Percentiles rank a stretch among this genome's conserved stretches.
Conservation (phyloP, 768 basidiomycete genomes). For the Mycena metata region DNA sequence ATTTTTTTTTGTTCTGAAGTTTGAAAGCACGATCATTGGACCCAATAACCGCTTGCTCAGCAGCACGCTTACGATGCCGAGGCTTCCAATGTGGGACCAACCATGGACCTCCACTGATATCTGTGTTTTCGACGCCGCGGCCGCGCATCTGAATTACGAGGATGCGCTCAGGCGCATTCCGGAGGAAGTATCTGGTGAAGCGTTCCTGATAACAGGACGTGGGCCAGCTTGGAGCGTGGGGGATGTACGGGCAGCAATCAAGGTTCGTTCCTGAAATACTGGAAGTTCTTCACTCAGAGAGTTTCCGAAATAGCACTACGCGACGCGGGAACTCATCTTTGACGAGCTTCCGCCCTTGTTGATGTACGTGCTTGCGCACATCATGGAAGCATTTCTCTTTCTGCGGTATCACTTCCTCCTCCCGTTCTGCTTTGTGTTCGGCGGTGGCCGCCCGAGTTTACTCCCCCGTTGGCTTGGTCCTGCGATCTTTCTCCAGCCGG, state of each 20-base stretch:
- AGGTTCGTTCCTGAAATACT: constrained; percentile 39
- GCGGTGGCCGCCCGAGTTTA: constrained; percentile 40
- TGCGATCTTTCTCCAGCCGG: constrained; percentile 48
- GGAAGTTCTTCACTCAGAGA: not conserved
- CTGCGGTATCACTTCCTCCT: constrained; percentile 47
- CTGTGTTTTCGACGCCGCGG: constrained; percentile 53
- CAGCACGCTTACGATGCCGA: constrained; percentile 48
- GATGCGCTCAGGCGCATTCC: constrained; percentile 45
- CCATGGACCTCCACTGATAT: constrained; percentile 47
- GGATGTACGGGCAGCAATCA: constrained; percentile 46
- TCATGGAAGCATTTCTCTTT: constrained; percentile 47
- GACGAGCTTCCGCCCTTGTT: constrained; percentile 46
- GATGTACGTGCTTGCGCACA: constrained; percentile 48
- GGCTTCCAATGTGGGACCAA: constrained; percentile 49
- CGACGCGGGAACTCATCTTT: constrained; percentile 44
- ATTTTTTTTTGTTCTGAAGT: constrained; percentile 6
- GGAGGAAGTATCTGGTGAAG: constrained; percentile 47
- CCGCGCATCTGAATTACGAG: constrained; percentile 50
- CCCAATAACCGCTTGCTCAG: constrained; percentile 50
- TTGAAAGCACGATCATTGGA: constrained; percentile 48
- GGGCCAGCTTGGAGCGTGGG: constrained; percentile 49
- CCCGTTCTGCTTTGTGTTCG: constrained; percentile 37
- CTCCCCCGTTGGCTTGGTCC: constrained; percentile 49
- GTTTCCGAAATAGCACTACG: constrained; percentile 43
- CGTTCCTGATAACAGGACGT: constrained; percentile 51